Evolutionary conservation across 805 yeast species (phyloP).

Genomic region (Wickerhamomyces xylosicus): DNA sequence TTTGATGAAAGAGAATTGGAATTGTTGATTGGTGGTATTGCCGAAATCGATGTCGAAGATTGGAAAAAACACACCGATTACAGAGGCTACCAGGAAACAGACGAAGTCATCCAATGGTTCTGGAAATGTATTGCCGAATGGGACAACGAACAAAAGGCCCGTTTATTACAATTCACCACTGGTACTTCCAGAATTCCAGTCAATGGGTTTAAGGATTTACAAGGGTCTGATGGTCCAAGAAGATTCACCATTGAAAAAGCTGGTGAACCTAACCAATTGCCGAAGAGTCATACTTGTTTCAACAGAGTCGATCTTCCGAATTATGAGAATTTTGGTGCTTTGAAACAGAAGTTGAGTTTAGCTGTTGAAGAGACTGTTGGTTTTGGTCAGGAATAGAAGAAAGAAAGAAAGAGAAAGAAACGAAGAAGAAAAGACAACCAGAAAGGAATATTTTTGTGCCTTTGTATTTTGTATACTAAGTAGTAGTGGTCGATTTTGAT

Average conservation of each 20-base stretch:
- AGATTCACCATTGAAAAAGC: constrained; percentile 98
- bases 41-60: constrained; percentile 96
- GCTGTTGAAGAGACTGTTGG: constrained; percentile 99
- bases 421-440: too few species aligned
- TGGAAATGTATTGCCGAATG: constrained; percentile 90
- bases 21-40: constrained; percentile 93
- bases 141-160: constrained; percentile 95
- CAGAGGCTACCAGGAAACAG: constrained; percentile 94
- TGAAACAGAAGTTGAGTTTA: constrained; percentile 83
- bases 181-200: constrained; percentile 99
- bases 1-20: constrained; percentile 97
- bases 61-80: constrained; percentile 99
- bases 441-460: too few species aligned
- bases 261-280: constrained; percentile 85
- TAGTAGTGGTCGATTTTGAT: too few species aligned
- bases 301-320: constrained; percentile 98
- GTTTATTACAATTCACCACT: constrained; percentile 92
- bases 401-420: too few species aligned
- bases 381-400: constrained; percentile 90
- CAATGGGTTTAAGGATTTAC: constrained; percentile 96
- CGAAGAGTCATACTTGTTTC: constrained; percentile 97
- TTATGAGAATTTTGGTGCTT: constrained; percentile 69
- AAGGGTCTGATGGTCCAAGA: constrained; percentile 99
- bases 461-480: too few species aligned
- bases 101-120: constrained; percentile 97